Percentiles rank a stretch among this genome's conserved stretches.
Conservation (phyloP, 208 protist genomes). For the Trypanosoma grayi region DNA sequence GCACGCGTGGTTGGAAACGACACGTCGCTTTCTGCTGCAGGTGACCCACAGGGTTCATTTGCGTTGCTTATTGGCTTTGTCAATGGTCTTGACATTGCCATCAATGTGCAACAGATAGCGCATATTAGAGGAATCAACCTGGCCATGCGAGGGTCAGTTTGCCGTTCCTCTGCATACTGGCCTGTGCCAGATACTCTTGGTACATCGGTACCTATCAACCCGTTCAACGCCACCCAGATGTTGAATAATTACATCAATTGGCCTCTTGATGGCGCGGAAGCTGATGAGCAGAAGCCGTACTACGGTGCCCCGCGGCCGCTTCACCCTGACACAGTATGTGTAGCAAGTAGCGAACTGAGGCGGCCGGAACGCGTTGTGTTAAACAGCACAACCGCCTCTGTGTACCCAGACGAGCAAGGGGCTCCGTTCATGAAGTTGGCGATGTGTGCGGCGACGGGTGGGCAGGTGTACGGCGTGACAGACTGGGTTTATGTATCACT, state of each 20-base stretch:
- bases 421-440: constrained; percentile 19
- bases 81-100: constrained; percentile 38
- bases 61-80: constrained; percentile 39
- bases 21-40: constrained; percentile 31
- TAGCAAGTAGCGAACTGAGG: constrained; percentile 6
- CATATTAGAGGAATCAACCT: constrained; percentile 79
- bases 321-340: not conserved
- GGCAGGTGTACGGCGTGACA: constrained; percentile 63
- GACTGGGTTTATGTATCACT: constrained; percentile 82
- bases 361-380: constrained; percentile 18
- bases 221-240: constrained; percentile 40
- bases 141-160: constrained; percentile 40
- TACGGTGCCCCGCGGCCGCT: constrained; percentile 34
- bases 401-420: not conserved
- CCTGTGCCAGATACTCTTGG: constrained; percentile 77
- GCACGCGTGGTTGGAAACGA: constrained; percentile 48
- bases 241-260: constrained; percentile 4
- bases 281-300: constrained; percentile 11
- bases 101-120: constrained; percentile 66
- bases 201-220: constrained; percentile 53
- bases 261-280: constrained; percentile 2
- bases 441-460: constrained; percentile 59
- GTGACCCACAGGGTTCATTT: constrained; percentile 54
- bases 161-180: constrained; percentile 74
- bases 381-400: constrained; percentile 1